phyloP scores from a whole-genome alignment of 306 rosid species.

The Abrus precatorius region DNA sequence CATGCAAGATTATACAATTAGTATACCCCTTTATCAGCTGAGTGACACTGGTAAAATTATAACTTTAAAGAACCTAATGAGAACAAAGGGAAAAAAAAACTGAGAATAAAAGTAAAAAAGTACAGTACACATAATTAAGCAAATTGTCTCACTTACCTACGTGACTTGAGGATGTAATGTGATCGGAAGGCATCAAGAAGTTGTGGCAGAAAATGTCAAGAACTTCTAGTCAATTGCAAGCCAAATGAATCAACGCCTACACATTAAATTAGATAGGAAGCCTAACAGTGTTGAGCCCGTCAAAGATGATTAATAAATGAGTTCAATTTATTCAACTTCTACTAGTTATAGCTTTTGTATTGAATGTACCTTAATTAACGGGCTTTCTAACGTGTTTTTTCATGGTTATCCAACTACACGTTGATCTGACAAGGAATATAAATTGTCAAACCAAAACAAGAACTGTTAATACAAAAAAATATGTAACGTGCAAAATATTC shows the following conservation, averaged over 20 bases:
- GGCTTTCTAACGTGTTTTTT: no score
- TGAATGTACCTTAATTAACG: no score
- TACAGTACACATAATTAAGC: constrained; percentile 5
- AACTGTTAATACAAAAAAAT: not conserved
- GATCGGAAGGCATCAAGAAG: constrained; percentile 59
- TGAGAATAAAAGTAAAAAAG: constrained; percentile 13
- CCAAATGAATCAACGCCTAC: constrained; percentile 29
- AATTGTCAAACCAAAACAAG: constrained; percentile 26
- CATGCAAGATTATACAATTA: constrained; percentile 23
- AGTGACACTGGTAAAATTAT: constrained; percentile 27
- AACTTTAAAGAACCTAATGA: constrained; percentile 33
- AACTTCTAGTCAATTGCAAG: constrained; percentile 23
- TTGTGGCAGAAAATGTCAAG: constrained; percentile 56
- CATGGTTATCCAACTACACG: not conserved
- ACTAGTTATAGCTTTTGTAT: no score
- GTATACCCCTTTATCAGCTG: constrained; percentile 39
- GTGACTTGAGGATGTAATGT: constrained; percentile 60
- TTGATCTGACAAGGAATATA: constrained; percentile 23
- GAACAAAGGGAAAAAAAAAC: not conserved
- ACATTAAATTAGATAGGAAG: not conserved
- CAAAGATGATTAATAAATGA: constrained; percentile 8
- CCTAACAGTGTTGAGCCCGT: not conserved
- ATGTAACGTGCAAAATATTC: not conserved
- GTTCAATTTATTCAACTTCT: constrained; percentile 6
- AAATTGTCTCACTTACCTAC: constrained; percentile 65